Evolutionary conservation across 371 early-diverging fungal species (phyloP), one percentile per base, ranked within the genome.

Genomic region (Mucor velutinosus): DNA sequence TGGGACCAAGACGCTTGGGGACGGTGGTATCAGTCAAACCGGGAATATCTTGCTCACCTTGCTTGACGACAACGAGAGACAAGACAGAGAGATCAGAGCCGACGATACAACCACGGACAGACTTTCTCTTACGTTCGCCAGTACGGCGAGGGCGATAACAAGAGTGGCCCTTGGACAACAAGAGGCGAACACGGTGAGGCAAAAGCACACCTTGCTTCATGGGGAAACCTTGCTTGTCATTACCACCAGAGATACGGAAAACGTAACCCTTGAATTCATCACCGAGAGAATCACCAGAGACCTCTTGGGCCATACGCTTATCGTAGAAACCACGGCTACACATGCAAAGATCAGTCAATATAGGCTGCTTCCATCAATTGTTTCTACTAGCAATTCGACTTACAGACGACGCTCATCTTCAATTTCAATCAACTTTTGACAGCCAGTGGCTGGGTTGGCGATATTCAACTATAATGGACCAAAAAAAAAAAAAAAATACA

Each of bases 91-190:
- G n/a, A n/a, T n/a, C n/a, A n/a, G n/a, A 84, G 59, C 91, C 96
- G 73, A 99, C 97, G 72, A 99, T 99, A 87, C 98, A 98, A 79
- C 99, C 99, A 70, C 99, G 95, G 77, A 99, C 99, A 58, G 95
- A 95, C 90, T 99, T 99, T 84, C 99, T 90, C 93, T 96, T 96
- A 81, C 99, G 97, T 87, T 97, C 97, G 82, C 99, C 99, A 57
- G 91, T 90, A 80, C 98, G 94, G 80, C 98, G 97, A 75, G 96
- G 94, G 80, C 98, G 95, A 93, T 97, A 99, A 92, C 99, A n/a
- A n/a, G n/a, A n/a, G n/a, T n/a, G n/a, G n/a, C n/a, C n/a, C n/a
- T n/a, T n/a, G n/a, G n/a, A n/a, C n/a, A n/a, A n/a, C n/a, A n/a
- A n/a, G n/a, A n/a, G n/a, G n/a, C n/a, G n/a, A n/a, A n/a, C n/a